Base-by-base conservation (phyloP, 352 stramenopile species). In the Phytophthora meadii region DNA sequence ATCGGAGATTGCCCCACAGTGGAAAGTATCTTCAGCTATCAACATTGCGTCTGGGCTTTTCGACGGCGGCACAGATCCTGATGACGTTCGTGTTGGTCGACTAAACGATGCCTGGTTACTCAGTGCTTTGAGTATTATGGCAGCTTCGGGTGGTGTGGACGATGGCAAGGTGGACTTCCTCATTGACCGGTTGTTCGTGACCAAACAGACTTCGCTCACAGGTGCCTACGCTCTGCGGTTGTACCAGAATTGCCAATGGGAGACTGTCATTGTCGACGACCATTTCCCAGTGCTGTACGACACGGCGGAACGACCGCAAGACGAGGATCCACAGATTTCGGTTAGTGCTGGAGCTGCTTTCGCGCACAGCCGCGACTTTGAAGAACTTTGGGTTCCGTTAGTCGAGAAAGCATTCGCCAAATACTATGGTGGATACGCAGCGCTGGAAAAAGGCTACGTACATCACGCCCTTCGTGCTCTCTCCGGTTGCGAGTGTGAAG, bases 401-500 rank as follows among this genome's bases (percentile, higher is more conserved):
- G 69, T 98, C n/a, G 92, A 98, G 63, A 98, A 98, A 69, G 90
- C 91, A 7, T 95, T 96, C 28, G 92, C 92, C 11, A 98, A 98
- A 54, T 98, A 97, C 67, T 92, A 96, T 37, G 91, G 92, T 7
- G 88, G 89, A 0, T 97, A 97, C 61, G 84, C 85, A 8, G 76
- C 86, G 14, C 73, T 98, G 3, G 89, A 98, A 71, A 68, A 75
- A 5, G 84, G 84, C 6, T 97, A 92, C 67, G 93, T 98, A n/a
- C 92, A 98, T 65, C 88, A 97, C 48, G 93, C 93, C 27, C 76
- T 98, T 17, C 72, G 89, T 28, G 81, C 88, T 24, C 80, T 98
- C 24, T 98, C 93, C 5, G 88, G 93, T 3, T 96, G 78, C 58
- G 82, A 90, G 10, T 88, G 90, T 1, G 88, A 98, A 15, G 92